Evolutionary conservation across 2,329 filamentous ascomycete genomes (phyloP).

Genomic region (Intubia oerlemansii): DNA sequence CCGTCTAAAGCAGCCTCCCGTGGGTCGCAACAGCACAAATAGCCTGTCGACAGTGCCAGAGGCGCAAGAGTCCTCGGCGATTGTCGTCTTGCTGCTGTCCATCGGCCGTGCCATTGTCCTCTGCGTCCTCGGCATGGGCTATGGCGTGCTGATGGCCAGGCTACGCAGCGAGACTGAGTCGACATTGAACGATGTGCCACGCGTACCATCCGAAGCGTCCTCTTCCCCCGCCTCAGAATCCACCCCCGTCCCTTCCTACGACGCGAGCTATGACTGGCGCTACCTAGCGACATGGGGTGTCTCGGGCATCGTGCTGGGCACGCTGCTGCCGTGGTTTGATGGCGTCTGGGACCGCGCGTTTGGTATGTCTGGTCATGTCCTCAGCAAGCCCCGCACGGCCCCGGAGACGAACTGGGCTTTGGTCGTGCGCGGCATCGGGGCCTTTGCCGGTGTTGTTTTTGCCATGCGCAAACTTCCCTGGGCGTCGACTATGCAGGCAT

Average conservation of each 20-base stretch:
- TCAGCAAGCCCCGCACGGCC: slow-evolving; percentile 13
- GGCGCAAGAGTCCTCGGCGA: slow-evolving; percentile 11
- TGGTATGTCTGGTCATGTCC: too few relatives aligned
- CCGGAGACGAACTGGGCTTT: slow-evolving; percentile 51
- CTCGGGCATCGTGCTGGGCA: slow-evolving; percentile 57
- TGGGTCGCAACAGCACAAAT: slow-evolving; percentile 1
- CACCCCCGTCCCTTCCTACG: slow-evolving; percentile 1
- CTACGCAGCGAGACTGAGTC: slow-evolving; percentile 44
- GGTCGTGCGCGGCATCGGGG: slow-evolving; percentile 34
- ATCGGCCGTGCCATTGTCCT: slow-evolving; percentile 43
- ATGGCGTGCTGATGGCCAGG: slow-evolving; percentile 62
- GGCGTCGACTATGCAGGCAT: slow-evolving; percentile 87
- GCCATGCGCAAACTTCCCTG: slow-evolving; percentile 77
- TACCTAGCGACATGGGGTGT: slow-evolving; percentile 73
- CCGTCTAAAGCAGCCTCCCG: too few relatives aligned
- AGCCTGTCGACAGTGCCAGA: slow-evolving; percentile 5
- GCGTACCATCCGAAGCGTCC: background rate
- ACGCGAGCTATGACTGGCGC: slow-evolving; percentile 25
- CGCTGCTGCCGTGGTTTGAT: slow-evolving; percentile 69
- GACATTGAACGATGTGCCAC: slow-evolving; percentile 2
- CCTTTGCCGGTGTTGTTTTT: slow-evolving; percentile 39
- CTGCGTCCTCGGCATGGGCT: slow-evolving; percentile 60
- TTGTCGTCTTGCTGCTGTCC: slow-evolving; percentile 27
- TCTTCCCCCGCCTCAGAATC: slow-evolving; percentile 15
- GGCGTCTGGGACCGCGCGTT: slow-evolving; percentile 41